phyloP scores from a whole-genome alignment of 768 basidiomycete species.

The Imleria badia region DNA sequence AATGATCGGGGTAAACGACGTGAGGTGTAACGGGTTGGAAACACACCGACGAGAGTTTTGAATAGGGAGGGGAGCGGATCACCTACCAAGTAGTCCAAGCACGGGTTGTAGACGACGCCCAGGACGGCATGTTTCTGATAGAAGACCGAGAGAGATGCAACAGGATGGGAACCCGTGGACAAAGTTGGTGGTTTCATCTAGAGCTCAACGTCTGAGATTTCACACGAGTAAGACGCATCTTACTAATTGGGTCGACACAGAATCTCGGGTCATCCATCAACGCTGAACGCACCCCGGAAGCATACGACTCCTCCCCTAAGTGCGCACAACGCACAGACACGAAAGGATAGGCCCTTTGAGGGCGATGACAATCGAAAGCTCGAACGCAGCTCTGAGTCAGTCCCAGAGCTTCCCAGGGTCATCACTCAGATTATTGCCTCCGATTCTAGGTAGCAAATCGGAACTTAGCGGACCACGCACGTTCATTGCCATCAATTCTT shows the following conservation, averaged over 20 bases:
- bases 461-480: too few species aligned
- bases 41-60: constrained; percentile 66
- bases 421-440: too few species aligned
- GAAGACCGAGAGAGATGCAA: constrained; percentile 89
- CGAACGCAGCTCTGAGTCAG: too few species aligned
- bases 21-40: background rate
- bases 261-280: constrained; percentile 90
- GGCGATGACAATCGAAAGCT: too few species aligned
- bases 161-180: constrained; percentile 83
- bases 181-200: constrained; percentile 88
- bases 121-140: constrained; percentile 74
- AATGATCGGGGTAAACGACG: background rate
- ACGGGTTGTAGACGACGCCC: constrained; percentile 92
- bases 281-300: constrained; percentile 61
- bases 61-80: constrained; percentile 34
- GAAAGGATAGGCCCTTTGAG: too few species aligned
- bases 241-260: constrained; percentile 93
- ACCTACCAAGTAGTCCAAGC: constrained; percentile 71
- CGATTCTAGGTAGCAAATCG: too few species aligned
- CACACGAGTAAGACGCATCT: background rate
- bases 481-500: too few species aligned
- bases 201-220: constrained; percentile 30
- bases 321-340: background rate
- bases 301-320: constrained; percentile 85
- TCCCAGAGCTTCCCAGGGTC: constrained; percentile 28